A percentile compares a stretch with the other conserved stretches of the same genome.
These are phyloP conservation scores for Colletotrichum sp. DNA, from an alignment of 2,329 filamentous ascomycete species.

Conservation along the genomic window DNA sequence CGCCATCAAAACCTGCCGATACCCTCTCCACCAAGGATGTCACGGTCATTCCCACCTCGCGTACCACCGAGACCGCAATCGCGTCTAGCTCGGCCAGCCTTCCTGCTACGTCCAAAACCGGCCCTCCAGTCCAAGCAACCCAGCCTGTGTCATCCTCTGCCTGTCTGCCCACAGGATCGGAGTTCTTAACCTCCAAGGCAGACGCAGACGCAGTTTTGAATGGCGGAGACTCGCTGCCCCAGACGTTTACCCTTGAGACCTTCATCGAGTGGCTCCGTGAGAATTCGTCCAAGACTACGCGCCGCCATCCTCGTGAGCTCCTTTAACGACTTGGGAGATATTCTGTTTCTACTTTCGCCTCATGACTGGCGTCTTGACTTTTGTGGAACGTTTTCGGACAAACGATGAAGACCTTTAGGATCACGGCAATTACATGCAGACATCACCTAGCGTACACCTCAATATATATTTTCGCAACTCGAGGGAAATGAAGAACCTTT, in stretches of 20 bases:
- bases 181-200: background rate
- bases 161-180: background rate
- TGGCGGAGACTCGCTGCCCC: background rate
- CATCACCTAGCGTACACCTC: no score
- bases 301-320: background rate
- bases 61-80: background rate
- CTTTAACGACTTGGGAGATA: background rate
- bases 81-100: background rate
- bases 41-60: rapidly evolving
- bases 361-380: background rate
- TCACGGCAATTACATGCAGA: background rate
- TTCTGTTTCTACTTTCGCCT: background rate
- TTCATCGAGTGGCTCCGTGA: background rate
- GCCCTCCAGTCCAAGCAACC: rapidly evolving
- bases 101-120: background rate
- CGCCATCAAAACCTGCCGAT: rapidly evolving
- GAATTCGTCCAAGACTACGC: background rate
- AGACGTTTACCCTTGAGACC: background rate
- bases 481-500: no score
- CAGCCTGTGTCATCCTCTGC: background rate
- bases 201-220: background rate
- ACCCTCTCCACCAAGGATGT: rapidly evolving
- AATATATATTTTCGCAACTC: no score
- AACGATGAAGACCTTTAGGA: rapidly evolving
- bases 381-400: background rate